Evolutionary conservation across 1,284 basidiomycete species (phyloP), one percentile per base, ranked within the genome.

Genomic region (Boletus holoroseus): DNA sequence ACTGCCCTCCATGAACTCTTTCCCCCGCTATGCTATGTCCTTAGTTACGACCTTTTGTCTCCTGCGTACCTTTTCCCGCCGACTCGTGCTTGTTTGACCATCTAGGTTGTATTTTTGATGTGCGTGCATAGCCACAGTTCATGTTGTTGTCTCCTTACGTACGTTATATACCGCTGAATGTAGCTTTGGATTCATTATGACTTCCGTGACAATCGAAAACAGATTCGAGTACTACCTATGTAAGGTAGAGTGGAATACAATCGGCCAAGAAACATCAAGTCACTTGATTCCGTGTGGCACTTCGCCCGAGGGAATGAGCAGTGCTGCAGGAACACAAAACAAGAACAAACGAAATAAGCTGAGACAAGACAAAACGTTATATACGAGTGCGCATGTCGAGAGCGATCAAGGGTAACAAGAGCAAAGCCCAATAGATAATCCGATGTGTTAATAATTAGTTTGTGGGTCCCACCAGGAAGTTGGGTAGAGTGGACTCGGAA

Each of bases 381-480:
- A 62, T 55, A 69, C 53, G 55, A 62, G 56, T 56, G 62, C 63
- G 56, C 64, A 70, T 66, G 66, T 69, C 68, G 67, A 66, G 62
- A 67, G 68, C 64, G 62, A 69, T 67, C 50, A 50, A 38, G 63
- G 67, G 64, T 67, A 70, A 70, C 66, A 67, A 51, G 55, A 68
- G 58, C 64, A 68, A 56, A 58, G 51, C 55, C 63, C 55, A 48
- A 67, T 60, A 69, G 56, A 64, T 67, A 56, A 68, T 70, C 68
- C 67, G 45, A 46, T 67, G 60, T 57, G 55, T 56, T 47, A 38
- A 56, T 50, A 43, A 60, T 60, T 68, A 65, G 55, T 59, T 66
- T 64, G 58, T 66, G 49, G 54, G 50, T 61, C 62, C 57, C 47
- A 45, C 47, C 48, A 47, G 24, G 27, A 52, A 53, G 46, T 32